phyloP scores from a whole-genome alignment of 2,329 filamentous ascomycete species.

The Xylogone sp. region DNA sequence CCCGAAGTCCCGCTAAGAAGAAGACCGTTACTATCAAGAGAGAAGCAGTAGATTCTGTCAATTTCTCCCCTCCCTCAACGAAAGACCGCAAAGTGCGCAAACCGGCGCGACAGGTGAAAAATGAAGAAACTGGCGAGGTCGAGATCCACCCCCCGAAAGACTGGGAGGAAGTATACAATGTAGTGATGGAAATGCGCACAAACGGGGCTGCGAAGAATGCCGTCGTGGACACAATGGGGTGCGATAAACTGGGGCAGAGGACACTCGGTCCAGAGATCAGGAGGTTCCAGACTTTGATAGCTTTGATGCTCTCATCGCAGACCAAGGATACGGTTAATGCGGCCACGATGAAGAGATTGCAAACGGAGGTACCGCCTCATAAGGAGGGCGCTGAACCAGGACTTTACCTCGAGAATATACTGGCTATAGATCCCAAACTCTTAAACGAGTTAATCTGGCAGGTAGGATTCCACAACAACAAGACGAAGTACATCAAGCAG shows the following conservation, averaged over 20 bases:
- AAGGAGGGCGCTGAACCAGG: constrained; percentile 32
- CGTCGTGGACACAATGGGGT: constrained; percentile 97
- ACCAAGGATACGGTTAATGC: constrained; percentile 73
- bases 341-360: constrained; percentile 61
- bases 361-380: constrained; percentile 51
- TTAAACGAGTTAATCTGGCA: constrained; percentile 63
- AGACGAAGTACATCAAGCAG: constrained; percentile 67
- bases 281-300: constrained; percentile 65
- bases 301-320: constrained; percentile 69
- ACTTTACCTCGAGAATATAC: constrained; percentile 60
- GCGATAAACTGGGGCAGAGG: constrained; percentile 67
- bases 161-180: constrained; percentile 79
- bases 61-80: constrained; percentile 24
- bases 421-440: constrained; percentile 52
- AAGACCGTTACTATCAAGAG: constrained; percentile 34
- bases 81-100: constrained; percentile 37
- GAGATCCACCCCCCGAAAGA: constrained; percentile 61
- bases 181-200: constrained; percentile 72
- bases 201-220: constrained; percentile 62
- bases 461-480: constrained; percentile 74
- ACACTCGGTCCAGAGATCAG: constrained; percentile 45
- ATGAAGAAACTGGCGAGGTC: constrained; percentile 36
- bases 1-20: constrained; percentile 19
- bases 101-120: constrained; percentile 41
- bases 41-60: constrained; percentile 30